phyloP scores from a whole-genome alignment of 2,329 filamentous ascomycete species.

The Paraphaeosphaeria sporulosa region DNA sequence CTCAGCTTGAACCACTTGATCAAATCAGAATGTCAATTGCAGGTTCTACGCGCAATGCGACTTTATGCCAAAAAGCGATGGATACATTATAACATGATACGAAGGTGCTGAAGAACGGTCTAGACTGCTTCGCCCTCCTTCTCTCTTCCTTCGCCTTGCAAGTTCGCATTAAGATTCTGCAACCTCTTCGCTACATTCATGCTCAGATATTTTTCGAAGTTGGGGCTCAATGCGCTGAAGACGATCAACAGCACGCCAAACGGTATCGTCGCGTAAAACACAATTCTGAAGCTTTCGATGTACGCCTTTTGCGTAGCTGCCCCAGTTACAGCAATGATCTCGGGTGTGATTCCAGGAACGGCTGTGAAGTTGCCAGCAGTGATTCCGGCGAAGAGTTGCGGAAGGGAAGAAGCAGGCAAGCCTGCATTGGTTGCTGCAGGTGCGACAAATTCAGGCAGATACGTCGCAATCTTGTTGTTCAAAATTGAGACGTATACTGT shows the following conservation, averaged over 20 bases:
- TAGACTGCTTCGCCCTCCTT: constrained; percentile 29
- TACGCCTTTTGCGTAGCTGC: constrained; percentile 53
- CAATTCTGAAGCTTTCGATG: constrained; percentile 26
- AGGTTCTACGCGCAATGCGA: not conserved
- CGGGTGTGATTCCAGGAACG: constrained; percentile 36
- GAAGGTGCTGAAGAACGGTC: not conserved
- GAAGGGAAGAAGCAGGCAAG: constrained; percentile 30
- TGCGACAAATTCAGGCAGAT: constrained; percentile 36
- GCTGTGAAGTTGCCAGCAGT: constrained; percentile 30
- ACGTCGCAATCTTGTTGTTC: constrained; percentile 34
- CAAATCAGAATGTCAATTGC: not conserved
- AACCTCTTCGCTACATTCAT: constrained; percentile 36
- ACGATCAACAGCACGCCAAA: constrained; percentile 33
- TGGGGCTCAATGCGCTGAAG: constrained; percentile 27
- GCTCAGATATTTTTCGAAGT: constrained; percentile 33
- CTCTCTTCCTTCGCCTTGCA: constrained; percentile 27
- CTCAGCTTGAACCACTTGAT: not conserved
- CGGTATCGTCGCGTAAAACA: constrained; percentile 37
- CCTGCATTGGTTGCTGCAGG: constrained; percentile 35
- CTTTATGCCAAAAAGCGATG: not conserved
- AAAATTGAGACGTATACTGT: constrained; percentile 44
- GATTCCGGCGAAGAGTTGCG: constrained; percentile 33
- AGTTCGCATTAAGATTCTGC: constrained; percentile 23
- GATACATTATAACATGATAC: not conserved
- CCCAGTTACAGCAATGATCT: constrained; percentile 40